Percentiles rank a stretch among this genome's conserved stretches.
phyloP scores from a whole-genome alignment of 1,284 basidiomycete species.

The Cerioporus squamosus region DNA sequence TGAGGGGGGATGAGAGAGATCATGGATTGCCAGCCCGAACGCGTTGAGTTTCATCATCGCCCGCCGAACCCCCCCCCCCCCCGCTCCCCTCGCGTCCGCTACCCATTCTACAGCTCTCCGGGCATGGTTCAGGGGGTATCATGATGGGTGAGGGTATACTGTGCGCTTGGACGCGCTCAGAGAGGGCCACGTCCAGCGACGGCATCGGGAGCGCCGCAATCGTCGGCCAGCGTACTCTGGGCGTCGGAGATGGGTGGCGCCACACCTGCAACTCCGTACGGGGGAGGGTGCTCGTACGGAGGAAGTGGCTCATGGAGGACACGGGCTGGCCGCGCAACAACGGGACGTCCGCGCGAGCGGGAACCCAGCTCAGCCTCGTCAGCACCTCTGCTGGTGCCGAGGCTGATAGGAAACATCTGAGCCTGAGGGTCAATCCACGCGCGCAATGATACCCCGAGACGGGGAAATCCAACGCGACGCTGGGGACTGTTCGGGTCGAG shows the following conservation, averaged over 20 bases:
- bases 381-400: background rate
- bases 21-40: no score
- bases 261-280: background rate
- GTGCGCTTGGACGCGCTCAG: no score
- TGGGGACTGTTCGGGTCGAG: background rate
- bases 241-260: no score
- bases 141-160: no score
- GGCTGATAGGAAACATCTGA: background rate
- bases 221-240: no score
- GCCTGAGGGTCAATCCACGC: background rate
- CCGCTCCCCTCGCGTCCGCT: no score
- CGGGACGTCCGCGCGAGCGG: background rate
- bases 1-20: background rate
- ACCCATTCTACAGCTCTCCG: no score
- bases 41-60: no score
- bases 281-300: constrained; percentile 3
- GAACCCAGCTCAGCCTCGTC: background rate
- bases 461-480: background rate
- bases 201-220: no score
- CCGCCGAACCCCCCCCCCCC: no score
- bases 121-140: no score
- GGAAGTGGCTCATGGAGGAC: background rate
- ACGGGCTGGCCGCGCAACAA: background rate
- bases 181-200: no score
- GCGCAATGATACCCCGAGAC: background rate